phyloP scores from a whole-genome alignment of 805 yeast genomes.

The Saccharomycopsis sp. region DNA sequence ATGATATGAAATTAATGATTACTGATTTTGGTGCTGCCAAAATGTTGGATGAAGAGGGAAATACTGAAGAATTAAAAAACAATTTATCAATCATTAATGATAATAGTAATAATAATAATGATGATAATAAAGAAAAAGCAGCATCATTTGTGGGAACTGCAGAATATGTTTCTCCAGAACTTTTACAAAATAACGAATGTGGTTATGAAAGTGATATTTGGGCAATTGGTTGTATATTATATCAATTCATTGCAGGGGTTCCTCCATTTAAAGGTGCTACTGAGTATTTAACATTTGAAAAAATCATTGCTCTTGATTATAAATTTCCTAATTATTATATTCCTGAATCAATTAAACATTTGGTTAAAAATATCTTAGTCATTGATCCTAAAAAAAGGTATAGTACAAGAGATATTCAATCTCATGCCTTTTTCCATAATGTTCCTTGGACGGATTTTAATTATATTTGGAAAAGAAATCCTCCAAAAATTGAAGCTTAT shows the following conservation, averaged over 20 bases:
- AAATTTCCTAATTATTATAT: conserved; percentile 56
- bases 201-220: conserved; percentile 83
- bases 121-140: conserved; percentile 22
- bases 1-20: conserved; percentile 78
- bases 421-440: conserved; percentile 60
- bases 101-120: conserved; percentile 1
- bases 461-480: conserved; percentile 55
- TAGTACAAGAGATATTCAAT: conserved; percentile 44
- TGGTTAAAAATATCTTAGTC: conserved; percentile 56
- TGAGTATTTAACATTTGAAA: conserved; percentile 80
- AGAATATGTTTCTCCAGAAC: conserved; percentile 90
- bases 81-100: conserved; percentile 10
- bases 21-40: conserved; percentile 99
- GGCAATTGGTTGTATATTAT: conserved; percentile 88
- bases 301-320: conserved; percentile 70
- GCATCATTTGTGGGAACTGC: conserved; percentile 97
- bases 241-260: conserved; percentile 68
- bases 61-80: conserved; percentile 29
- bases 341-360: conserved; percentile 51
- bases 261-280: conserved; percentile 88
- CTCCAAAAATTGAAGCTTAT: conserved; percentile 64
- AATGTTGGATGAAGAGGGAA: conserved; percentile 32
- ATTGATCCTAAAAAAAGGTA: conserved; percentile 63
- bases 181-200: conserved; percentile 65
- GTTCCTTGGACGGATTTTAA: conserved; percentile 59